Conservation (phyloP, 768 basidiomycete species). For the Leccinum imitatum region DNA sequence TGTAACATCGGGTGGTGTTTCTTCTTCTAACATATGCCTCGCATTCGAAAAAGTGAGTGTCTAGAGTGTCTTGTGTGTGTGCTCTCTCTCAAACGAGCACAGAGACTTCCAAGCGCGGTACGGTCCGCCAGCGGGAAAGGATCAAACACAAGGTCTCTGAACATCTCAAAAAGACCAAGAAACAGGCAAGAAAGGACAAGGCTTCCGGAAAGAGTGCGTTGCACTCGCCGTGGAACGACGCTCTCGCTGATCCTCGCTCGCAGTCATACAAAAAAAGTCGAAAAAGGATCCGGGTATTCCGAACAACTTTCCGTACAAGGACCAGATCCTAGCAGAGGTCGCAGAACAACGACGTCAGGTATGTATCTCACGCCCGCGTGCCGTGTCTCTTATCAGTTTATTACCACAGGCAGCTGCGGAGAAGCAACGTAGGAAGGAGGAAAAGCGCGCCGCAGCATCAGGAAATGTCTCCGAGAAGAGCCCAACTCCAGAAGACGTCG, state of each 20-base stretch:
- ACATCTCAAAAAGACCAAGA: slow-evolving; percentile 71
- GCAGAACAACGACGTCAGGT: slow-evolving; percentile 78
- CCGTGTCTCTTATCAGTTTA: not conserved
- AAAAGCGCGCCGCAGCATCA: slow-evolving; percentile 48
- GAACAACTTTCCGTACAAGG: slow-evolving; percentile 91
- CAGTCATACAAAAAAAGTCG: slow-evolving; percentile 42
- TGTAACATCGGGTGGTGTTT: slow-evolving; percentile 13
- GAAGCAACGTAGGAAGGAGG: slow-evolving; percentile 65
- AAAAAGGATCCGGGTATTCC: slow-evolving; percentile 91
- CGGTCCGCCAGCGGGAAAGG: slow-evolving; percentile 70
- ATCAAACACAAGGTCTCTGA: slow-evolving; percentile 76
- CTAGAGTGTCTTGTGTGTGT: not conserved
- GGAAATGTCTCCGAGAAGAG: slow-evolving; percentile 27
- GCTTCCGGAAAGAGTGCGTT: slow-evolving; percentile 80
- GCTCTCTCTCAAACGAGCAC: not conserved
- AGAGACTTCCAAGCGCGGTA: slow-evolving; percentile 85
- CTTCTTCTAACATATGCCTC: slow-evolving; percentile 43
- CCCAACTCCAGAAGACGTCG: slow-evolving; percentile 29
- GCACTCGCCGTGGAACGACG: not conserved
- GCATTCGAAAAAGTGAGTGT: slow-evolving; percentile 64
- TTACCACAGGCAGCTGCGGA: slow-evolving; percentile 67
- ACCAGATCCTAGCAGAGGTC: slow-evolving; percentile 89
- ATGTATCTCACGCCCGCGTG: not conserved
- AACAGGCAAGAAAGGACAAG: slow-evolving; percentile 70
- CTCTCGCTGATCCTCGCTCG: slow-evolving; percentile 2